Conservation (phyloP, 2,329 filamentous ascomycete species). For the Aspergillus proliferans region DNA sequence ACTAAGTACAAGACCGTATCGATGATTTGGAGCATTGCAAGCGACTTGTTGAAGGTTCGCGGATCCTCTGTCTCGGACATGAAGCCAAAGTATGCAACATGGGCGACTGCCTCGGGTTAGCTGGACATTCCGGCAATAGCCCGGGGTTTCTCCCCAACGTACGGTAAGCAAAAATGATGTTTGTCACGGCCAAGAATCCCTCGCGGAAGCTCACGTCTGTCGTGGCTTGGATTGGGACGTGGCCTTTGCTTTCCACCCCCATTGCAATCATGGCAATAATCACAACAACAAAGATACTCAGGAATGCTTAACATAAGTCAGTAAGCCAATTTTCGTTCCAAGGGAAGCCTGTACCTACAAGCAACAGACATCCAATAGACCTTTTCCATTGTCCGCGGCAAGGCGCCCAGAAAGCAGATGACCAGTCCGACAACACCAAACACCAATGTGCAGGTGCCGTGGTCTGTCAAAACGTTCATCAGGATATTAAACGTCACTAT, state of each 20-base stretch:
- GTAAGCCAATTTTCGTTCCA: background rate
- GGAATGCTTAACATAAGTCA: constrained; percentile 43
- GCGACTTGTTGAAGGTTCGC: constrained; percentile 54
- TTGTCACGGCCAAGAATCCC: constrained; percentile 56
- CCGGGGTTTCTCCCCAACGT: background rate
- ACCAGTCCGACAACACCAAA: constrained; percentile 55
- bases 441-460: constrained; percentile 57
- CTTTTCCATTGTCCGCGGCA: constrained; percentile 57
- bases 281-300: constrained; percentile 58
- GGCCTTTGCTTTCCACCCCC: constrained; percentile 46
- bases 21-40: constrained; percentile 55
- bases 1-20: constrained; percentile 59
- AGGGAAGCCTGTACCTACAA: constrained; percentile 33
- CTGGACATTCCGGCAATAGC: too few relatives aligned
- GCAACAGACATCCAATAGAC: constrained; percentile 56
- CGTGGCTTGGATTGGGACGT: constrained; percentile 29
- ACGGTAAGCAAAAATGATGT: constrained; percentile 66
- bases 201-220: constrained; percentile 44
- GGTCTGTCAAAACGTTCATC: constrained; percentile 57
- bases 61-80: constrained; percentile 59
- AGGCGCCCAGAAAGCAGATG: constrained; percentile 53
- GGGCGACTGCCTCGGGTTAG: constrained; percentile 35
- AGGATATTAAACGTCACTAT: constrained; percentile 63
- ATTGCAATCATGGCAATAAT: constrained; percentile 61
- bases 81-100: constrained; percentile 62